Evolutionary conservation across 202 grass and related monocot genomes (phyloP).

Genomic region (Musa balbisiana): DNA sequence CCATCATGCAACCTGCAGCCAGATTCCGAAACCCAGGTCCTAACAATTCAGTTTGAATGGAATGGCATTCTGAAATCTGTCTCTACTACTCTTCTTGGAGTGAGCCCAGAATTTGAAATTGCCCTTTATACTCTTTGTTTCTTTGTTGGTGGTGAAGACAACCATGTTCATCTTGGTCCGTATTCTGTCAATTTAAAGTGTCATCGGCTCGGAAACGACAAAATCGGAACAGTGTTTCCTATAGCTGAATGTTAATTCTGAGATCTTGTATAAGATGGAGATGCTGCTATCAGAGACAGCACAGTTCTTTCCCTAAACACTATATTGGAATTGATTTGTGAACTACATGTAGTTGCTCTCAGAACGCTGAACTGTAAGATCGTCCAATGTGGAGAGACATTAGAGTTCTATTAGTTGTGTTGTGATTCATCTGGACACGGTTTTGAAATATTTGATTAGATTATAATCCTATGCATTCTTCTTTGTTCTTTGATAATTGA

Average conservation of each 20-base stretch:
- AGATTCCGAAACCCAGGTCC: constrained; percentile 75
- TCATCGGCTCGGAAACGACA: constrained; percentile 70
- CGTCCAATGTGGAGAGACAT: neutral
- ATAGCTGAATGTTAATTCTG: constrained; percentile 45
- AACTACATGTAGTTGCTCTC: too few relatives aligned
- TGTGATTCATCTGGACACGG: neutral
- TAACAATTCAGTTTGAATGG: constrained; percentile 91
- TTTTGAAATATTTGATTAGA: too few relatives aligned
- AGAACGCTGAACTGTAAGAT: too few relatives aligned
- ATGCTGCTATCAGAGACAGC: neutral
- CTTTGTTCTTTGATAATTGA: too few relatives aligned
- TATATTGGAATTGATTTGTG: too few relatives aligned
- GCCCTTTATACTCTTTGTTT: constrained; percentile 88
- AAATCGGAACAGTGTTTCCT: constrained; percentile 85
- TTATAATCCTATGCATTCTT: too few relatives aligned
- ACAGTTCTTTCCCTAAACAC: too few relatives aligned
- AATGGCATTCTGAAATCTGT: constrained; percentile 87
- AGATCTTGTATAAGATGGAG: neutral
- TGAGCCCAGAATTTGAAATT: constrained; percentile 93
- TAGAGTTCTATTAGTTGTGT: neutral
- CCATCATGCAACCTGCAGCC: constrained; percentile 47
- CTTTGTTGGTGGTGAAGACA: constrained; percentile 76
- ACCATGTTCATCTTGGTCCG: constrained; percentile 49
- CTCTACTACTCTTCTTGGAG: constrained; percentile 76
- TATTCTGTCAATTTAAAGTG: constrained; percentile 87